phyloP scores from a whole-genome alignment of 441 rosid genomes.

The Hypseocharis bilobata region DNA sequence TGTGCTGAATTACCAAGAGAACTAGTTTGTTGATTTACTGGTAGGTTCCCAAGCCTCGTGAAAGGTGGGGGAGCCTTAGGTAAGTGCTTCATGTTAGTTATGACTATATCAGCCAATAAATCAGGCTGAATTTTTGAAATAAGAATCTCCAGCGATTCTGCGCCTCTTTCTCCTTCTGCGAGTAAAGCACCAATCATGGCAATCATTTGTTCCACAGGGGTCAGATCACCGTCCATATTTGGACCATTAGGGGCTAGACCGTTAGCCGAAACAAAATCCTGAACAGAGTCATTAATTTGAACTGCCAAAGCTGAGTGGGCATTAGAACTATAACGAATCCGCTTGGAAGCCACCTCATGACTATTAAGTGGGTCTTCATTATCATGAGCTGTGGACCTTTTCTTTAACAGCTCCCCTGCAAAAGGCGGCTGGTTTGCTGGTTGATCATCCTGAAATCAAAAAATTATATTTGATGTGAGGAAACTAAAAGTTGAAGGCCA shows the following conservation, averaged over 20 bases:
- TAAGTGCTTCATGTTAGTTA: slow-evolving; percentile 91
- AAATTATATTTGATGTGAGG: slow-evolving; percentile 23
- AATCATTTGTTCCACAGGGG: slow-evolving; percentile 95
- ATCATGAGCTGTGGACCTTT: slow-evolving; percentile 61
- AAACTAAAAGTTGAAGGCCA: slow-evolving; percentile 19
- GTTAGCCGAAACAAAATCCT: slow-evolving; percentile 46
- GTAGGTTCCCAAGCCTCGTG: slow-evolving; percentile 42
- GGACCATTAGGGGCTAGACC: slow-evolving; percentile 44
- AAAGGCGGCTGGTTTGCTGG: slow-evolving; percentile 40
- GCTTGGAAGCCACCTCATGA: slow-evolving; percentile 56
- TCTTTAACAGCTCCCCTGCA: slow-evolving; percentile 56
- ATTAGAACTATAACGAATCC: slow-evolving; percentile 43
- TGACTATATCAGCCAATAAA: slow-evolving; percentile 94
- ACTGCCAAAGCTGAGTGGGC: slow-evolving; percentile 31
- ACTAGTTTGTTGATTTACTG: slow-evolving; percentile 31
- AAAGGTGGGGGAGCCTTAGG: slow-evolving; percentile 62
- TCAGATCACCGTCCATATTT: slow-evolving; percentile 53
- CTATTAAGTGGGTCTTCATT: slow-evolving; percentile 52
- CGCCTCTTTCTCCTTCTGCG: slow-evolving; percentile 99
- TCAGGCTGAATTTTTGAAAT: slow-evolving; percentile 93
- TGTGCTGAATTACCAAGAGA: slow-evolving; percentile 43
- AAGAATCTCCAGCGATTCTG: slow-evolving; percentile 90
- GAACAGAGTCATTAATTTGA: slow-evolving; percentile 44
- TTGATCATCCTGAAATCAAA: slow-evolving; percentile 64
- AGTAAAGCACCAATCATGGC: slow-evolving; percentile 99